Evolutionary conservation across 352 stramenopile species (phyloP), one percentile per base, ranked within the genome.

Genomic region (Discostella stelligera): DNA sequence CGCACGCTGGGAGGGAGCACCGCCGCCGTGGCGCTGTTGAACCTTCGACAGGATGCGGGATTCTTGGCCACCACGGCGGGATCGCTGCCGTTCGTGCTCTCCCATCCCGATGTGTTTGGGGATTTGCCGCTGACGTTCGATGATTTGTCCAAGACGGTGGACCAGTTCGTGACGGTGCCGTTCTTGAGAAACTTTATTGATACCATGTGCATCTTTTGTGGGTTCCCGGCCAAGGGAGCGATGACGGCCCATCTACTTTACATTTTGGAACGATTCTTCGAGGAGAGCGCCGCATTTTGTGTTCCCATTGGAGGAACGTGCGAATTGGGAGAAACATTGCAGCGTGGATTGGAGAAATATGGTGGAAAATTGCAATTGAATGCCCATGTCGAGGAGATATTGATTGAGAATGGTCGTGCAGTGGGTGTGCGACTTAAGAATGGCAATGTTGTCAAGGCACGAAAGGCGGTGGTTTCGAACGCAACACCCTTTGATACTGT

Each of bases 181-280:
- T 94, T 94, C 59, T 46, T 94, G 25, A 83, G 89, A 10, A 94
- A 94, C 62, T 94, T 94, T 61, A 94, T 94, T 67, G 89, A 94
- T 83, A 89, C 81, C 66, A 94, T 94, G 89, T 94, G 89, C 65
- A 94, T 94, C 66, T 94, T 94, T 70, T 94, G 89, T 75, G 89
- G 89, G 49, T 94, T 94, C 68, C 89, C 89, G 25, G 89, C 89
- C 53, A 94, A 92, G 74, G 88, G 89, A n/a, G 89, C 89, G 58
- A 94, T 94, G 89, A 94, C 89, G 11, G 89, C 89, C 10, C 89
- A 94, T 66, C 89, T 94, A 50, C 74, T 94, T 13, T 94, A 94
- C 69, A 94, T 94, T 49, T 62, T 94, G 10, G 89, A 94, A 66
- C 79, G 89, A 52, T 94, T 94, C 80, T 94, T 94, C 69, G 88